Evolutionary conservation across 768 basidiomycete genomes (phyloP).

Genomic region (Agaricus bisporus): DNA sequence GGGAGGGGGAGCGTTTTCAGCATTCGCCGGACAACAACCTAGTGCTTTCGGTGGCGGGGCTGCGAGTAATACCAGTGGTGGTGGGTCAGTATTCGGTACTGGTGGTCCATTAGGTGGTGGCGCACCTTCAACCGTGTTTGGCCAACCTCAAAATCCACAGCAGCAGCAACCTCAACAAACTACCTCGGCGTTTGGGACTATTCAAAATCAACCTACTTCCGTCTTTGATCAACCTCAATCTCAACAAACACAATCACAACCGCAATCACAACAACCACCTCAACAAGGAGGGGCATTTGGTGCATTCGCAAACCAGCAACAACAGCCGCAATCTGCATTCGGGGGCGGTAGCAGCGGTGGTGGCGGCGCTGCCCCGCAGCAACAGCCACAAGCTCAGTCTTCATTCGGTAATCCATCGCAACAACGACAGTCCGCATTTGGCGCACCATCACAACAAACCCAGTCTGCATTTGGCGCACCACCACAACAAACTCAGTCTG

Average conservation of each 20-base stretch:
- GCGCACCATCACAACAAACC: constrained; percentile 6
- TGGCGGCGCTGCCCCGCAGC: neutral
- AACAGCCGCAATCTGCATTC: constrained; percentile 11
- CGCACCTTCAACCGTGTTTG: constrained; percentile 13
- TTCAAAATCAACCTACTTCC: constrained; percentile 13
- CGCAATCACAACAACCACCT: constrained; percentile 3
- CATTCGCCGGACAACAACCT: constrained; percentile 43
- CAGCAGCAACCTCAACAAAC: constrained; percentile 6
- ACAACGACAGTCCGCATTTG: constrained; percentile 16
- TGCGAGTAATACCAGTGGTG: constrained; percentile 19
- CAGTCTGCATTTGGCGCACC: constrained; percentile 13
- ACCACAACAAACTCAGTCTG: constrained; percentile 3
- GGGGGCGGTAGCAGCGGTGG: neutral
- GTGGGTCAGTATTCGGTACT: constrained; percentile 22
- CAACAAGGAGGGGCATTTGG: neutral
- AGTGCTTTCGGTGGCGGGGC: constrained; percentile 33
- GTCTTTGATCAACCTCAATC: constrained; percentile 19
- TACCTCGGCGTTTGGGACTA: constrained; percentile 1
- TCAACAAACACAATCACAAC: constrained; percentile 4
- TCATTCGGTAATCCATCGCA: constrained; percentile 14
- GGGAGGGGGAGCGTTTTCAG: constrained; percentile 40
- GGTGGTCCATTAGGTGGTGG: constrained; percentile 17
- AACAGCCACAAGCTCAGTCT: constrained; percentile 8
- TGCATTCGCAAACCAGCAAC: constrained; percentile 5
- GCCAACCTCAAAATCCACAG: constrained; percentile 8